These are phyloP conservation scores for Ambrosia artemisiifolia DNA, from an alignment of 129 eudicot species.

Conservation along the genomic window DNA sequence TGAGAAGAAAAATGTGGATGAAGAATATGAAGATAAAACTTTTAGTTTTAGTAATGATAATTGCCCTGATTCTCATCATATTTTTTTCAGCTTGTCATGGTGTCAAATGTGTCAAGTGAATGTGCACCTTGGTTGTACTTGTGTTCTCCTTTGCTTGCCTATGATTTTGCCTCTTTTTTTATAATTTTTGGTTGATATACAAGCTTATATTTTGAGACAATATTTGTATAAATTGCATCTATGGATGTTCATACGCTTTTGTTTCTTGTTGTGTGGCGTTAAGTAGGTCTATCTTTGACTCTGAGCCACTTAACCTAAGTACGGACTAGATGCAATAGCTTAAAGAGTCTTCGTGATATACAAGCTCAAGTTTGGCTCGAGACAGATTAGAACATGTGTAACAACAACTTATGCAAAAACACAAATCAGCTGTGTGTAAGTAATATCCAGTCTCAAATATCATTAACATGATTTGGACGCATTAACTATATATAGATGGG, in stretches of 20 bases:
- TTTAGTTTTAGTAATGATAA: constrained; percentile 65
- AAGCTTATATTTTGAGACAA: constrained; percentile 29
- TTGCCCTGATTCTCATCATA: constrained; percentile 70
- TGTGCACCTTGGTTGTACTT: constrained; percentile 9
- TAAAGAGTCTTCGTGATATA: no score
- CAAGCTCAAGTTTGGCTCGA: no score
- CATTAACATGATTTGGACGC: no score
- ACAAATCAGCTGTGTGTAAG: no score
- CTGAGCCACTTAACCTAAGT: no score
- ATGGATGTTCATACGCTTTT: neutral
- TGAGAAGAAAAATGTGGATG: constrained; percentile 98
- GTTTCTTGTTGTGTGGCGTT: neutral
- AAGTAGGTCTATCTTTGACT: no score
- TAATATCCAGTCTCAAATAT: no score
- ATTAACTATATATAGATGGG: no score
- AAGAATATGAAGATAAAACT: constrained; percentile 96
- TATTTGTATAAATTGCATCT: constrained; percentile 40
- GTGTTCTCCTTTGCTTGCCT: constrained; percentile 9
- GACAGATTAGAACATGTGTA: no score
- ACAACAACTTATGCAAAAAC: no score
- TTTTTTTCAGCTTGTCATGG: constrained; percentile 70
- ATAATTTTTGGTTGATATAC: neutral
- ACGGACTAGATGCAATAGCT: no score
- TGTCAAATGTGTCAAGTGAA: constrained; percentile 54
- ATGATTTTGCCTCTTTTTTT: constrained; percentile 26